These are phyloP conservation scores for Choanephora cucurbitarum DNA, from an alignment of 371 early-diverging fungal genomes.

Conservation along the genomic window DNA sequence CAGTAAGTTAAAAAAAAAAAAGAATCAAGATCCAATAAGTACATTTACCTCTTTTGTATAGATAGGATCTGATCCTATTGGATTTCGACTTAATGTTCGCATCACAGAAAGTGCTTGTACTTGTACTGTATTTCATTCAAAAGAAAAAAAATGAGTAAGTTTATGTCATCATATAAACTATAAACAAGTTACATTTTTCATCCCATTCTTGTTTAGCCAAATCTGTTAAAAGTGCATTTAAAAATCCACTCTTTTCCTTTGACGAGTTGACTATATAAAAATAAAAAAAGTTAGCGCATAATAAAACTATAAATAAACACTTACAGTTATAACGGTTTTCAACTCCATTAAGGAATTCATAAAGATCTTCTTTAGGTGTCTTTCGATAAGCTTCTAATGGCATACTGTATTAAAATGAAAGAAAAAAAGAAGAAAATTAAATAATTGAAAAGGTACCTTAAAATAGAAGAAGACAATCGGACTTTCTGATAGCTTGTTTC, in stretches of 20 bases:
- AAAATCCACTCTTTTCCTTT: conserved; percentile 15
- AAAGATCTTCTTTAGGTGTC: background rate
- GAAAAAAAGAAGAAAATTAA: conserved; percentile 2
- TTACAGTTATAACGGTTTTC: background rate
- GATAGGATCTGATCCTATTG: conserved; percentile 23
- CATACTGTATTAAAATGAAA: background rate
- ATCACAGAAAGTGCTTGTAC: conserved; percentile 23
- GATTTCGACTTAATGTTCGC: conserved; percentile 25
- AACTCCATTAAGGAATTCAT: background rate
- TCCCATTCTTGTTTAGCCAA: conserved; percentile 12
- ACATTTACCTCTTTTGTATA: conserved; percentile 26
- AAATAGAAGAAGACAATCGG: too few species aligned
- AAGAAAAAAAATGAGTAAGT: too few species aligned
- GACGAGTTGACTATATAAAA: conserved; percentile 12
- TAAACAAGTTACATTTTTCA: conserved; percentile 7
- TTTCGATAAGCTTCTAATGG: background rate
- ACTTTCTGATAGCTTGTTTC: too few species aligned
- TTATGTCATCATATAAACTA: too few species aligned
- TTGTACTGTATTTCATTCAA: too few species aligned
- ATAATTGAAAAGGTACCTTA: background rate
- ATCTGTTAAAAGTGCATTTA: conserved; percentile 18
- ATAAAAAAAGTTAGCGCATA: too few species aligned
- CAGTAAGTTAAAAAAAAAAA: background rate
- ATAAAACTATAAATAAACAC: background rate
- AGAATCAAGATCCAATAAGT: background rate